Evolutionary conservation across 1,139 yeast species (phyloP).

Genomic region (Taphrina communis): DNA sequence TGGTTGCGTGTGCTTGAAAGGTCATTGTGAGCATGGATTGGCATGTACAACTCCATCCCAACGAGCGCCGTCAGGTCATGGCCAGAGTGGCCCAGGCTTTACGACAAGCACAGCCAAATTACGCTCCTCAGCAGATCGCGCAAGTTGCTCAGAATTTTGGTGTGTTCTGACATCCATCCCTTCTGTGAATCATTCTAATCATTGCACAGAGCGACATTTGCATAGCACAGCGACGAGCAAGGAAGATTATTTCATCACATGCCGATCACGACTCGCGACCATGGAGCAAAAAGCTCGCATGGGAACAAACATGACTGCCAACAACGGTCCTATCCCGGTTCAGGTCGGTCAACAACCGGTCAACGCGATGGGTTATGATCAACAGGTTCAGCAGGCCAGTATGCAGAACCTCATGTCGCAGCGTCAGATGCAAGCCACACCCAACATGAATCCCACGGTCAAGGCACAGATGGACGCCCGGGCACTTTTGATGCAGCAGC

Average conservation of each 20-base stretch:
- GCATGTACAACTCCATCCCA: slow-evolving; percentile 26
- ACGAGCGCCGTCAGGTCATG: slow-evolving; percentile 21
- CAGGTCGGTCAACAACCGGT: slow-evolving; percentile 6
- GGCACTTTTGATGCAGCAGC: slow-evolving; percentile 28
- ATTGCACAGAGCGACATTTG: slow-evolving; percentile 20
- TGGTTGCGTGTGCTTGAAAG: too few species aligned
- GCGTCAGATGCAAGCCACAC: slow-evolving; percentile 17
- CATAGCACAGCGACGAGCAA: slow-evolving; percentile 32
- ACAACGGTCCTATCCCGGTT: slow-evolving; percentile 4
- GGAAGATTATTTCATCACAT: slow-evolving; percentile 35
- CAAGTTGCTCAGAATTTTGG: slow-evolving; percentile 39
- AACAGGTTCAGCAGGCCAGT: slow-evolving; percentile 25
- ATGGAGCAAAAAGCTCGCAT: slow-evolving; percentile 28
- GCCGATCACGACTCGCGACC: slow-evolving; percentile 22
- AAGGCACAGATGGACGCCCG: slow-evolving; percentile 18
- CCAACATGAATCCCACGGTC: neutral
- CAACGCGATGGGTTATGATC: neutral
- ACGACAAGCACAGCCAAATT: slow-evolving; percentile 30
- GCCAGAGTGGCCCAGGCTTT: slow-evolving; percentile 26
- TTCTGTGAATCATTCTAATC: too few species aligned
- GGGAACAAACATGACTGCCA: slow-evolving; percentile 12
- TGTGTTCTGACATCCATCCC: neutral
- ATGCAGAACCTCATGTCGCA: slow-evolving; percentile 30
- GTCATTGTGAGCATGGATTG: slow-evolving; percentile 11
- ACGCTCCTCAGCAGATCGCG: slow-evolving; percentile 35